Evolutionary conservation across 2,329 filamentous ascomycete genomes (phyloP).

Genomic region (Stemphylium vesicarium): DNA sequence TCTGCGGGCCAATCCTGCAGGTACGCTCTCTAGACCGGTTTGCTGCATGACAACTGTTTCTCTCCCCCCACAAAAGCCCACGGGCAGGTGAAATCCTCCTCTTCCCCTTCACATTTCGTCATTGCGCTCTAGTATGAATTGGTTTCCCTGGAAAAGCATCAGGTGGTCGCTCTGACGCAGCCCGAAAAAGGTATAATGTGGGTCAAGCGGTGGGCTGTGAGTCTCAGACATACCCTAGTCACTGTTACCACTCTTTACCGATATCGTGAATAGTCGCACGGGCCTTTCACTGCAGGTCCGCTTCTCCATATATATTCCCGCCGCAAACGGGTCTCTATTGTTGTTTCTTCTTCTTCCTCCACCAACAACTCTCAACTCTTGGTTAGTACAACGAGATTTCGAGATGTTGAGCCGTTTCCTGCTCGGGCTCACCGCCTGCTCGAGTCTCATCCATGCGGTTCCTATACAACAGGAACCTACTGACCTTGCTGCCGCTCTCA

Average conservation of each 20-base stretch:
- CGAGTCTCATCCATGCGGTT: constrained; percentile 21
- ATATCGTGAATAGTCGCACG: constrained; percentile 4
- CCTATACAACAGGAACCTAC: constrained; percentile 15
- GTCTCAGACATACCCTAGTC: constrained; percentile 11
- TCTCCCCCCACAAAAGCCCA: neutral
- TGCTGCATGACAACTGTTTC: constrained; percentile 8
- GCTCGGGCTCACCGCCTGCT: constrained; percentile 24
- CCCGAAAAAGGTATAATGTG: constrained; percentile 6
- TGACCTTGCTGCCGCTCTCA: constrained; percentile 9
- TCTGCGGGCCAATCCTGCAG: constrained; percentile 1
- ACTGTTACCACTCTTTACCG: neutral
- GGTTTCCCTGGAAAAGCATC: constrained; percentile 3
- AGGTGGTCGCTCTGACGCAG: constrained; percentile 3
- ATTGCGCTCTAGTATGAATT: constrained; percentile 2
- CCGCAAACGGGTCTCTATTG: neutral
- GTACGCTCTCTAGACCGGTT: constrained; percentile 3
- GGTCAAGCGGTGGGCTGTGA: constrained; percentile 16
- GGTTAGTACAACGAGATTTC: constrained; percentile 3
- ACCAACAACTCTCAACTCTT: constrained; percentile 2
- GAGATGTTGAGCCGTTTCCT: constrained; percentile 28
- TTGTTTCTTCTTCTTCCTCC: neutral
- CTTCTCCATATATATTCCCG: constrained; percentile 13
- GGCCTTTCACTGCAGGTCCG: neutral
- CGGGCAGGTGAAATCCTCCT: neutral
- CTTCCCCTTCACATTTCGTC: neutral